Base-by-base conservation (phyloP, 2,329 filamentous ascomycete species). In the Colletotrichum sidae region DNA sequence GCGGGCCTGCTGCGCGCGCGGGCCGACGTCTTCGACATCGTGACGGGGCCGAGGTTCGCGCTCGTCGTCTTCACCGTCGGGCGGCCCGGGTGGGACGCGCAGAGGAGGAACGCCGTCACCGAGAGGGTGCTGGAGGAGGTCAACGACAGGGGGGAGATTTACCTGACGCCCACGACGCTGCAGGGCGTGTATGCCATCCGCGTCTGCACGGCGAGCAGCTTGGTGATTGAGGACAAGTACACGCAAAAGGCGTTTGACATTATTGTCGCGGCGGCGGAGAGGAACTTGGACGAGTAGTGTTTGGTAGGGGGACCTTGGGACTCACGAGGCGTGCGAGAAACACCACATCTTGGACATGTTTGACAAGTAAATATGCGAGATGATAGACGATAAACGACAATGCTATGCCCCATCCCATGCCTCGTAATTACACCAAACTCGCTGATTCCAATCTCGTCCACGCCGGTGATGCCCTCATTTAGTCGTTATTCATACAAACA, bases 121-220 rank as follows among this genome's bases (percentile, higher is more conserved):
- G 91, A 91, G 77, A 83, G 85, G 60, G 86, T 97, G 11, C 95
- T 92, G 71, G 91, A 96, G 72, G 77, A 82, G 33, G 85, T 97
- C 35, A 95, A 96, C 71, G 81, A 82, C 3, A 81, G 86, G 8
- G 93, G 93, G 1, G 88, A 93, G 76, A 91, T 97, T 60, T 97
- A 93, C 77, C 80, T 97, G 33, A 97, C 94, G 0, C 90, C 89
- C 46, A 91, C 90, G 2, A 86, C 93, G 5, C 84, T 97, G 11
- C 88, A 87, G 8, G 91, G 88, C 1, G 83, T 88, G 17, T 93
- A 93, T 76, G 90, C 91, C 2, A 96, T 98, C 67, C 84, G 95
- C 0, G 88, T 97, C 42, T 90, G 95, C 25, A 93, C 92, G 61
- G 90, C 87, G 1, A 76, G 74, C n/a, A 92, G 91, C 70, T 81